Base-by-base conservation (phyloP, 169 alveolate species). In the Besnoitia besnoiti region DNA sequence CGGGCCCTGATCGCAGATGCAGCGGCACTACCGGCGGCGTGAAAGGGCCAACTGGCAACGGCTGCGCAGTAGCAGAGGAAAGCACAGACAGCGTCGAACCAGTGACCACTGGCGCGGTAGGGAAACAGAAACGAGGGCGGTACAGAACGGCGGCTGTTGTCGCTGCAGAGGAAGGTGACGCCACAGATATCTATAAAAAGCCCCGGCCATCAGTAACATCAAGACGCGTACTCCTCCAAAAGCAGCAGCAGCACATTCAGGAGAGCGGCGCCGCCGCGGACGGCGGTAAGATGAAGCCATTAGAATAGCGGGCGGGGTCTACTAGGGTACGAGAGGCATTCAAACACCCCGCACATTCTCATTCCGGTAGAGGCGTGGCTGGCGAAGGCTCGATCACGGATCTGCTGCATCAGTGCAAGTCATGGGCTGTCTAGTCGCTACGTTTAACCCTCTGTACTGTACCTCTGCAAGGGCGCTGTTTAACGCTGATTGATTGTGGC, bases 161-260 rank as follows among this genome's bases (percentile, higher is more conserved):
- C 80, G 80, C 30, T 61, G 76, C 47, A 39, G 46, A 67, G 80
- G 80, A 55, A 55, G 73, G 73, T 55, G 73, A 55, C 73, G 73
- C 21, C 30, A 33, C 73, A 14, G 73, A 67, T 19, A 37, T 67
- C 10, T 67, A 67, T 37, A 67, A 37, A 44, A 67, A 67, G 33
- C 80, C 80, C 16, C 80, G 80, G 47, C 80, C 80, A 8, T 24
- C 80, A 7, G 80, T 67, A 30, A 37, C 46, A 2, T 67, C 80
- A n/a, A 5, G 80, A 37, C 40, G 80, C 27, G 46, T 67, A 10
- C 80, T 67, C 24, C 46, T 67, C 44, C 80, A 67, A 5, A n/a
- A 44, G 46, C 80, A 67, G 46, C 47, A 8, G 33, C 80, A 67
- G 21, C 80, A 37, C 35, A 27, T 21, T 55, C 35, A 27, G 16